Conservation (phyloP, 352 stramenopile genomes). For the Pythium brassicae region DNA sequence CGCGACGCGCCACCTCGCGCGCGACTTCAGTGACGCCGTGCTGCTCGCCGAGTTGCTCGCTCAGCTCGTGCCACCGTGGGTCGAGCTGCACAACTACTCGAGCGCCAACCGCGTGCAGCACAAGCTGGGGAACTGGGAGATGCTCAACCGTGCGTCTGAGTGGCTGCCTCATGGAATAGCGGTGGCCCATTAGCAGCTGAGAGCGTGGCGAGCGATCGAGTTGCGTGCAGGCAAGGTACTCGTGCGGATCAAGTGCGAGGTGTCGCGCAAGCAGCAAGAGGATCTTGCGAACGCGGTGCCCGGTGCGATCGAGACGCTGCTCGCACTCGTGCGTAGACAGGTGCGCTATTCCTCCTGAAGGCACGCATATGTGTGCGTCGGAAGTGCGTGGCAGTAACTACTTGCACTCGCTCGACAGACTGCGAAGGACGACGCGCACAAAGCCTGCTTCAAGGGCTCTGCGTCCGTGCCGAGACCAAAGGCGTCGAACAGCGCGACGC, state of each 20-base stretch:
- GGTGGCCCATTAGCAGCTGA: not conserved
- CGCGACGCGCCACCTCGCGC: constrained; percentile 23
- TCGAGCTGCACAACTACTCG: constrained; percentile 47
- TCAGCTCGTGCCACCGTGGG: constrained; percentile 39
- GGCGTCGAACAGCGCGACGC: not conserved
- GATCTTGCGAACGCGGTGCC: constrained; percentile 35
- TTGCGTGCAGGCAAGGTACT: constrained; percentile 34
- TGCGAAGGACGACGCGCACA: constrained; percentile 13
- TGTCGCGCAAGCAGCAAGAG: constrained; percentile 38
- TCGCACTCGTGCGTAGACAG: constrained; percentile 40
- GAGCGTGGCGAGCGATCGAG: not conserved
- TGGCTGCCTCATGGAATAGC: no score
- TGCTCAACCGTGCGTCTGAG: constrained; percentile 34
- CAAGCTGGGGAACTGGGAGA: constrained; percentile 55
- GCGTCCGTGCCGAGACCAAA: not conserved
- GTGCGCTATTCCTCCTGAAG: constrained; percentile 9
- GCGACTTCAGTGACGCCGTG: constrained; percentile 55
- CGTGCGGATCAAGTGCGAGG: constrained; percentile 36
- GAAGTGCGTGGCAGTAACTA: not conserved
- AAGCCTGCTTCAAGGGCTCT: constrained; percentile 13
- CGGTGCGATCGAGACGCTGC: constrained; percentile 34
- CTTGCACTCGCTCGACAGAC: constrained; percentile 2
- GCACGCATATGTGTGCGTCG: no score
- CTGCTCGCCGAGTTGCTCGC: constrained; percentile 45
- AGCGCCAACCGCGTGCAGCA: constrained; percentile 35